phyloP scores from a whole-genome alignment of 306 rosid species.

The Delonix regia region DNA sequence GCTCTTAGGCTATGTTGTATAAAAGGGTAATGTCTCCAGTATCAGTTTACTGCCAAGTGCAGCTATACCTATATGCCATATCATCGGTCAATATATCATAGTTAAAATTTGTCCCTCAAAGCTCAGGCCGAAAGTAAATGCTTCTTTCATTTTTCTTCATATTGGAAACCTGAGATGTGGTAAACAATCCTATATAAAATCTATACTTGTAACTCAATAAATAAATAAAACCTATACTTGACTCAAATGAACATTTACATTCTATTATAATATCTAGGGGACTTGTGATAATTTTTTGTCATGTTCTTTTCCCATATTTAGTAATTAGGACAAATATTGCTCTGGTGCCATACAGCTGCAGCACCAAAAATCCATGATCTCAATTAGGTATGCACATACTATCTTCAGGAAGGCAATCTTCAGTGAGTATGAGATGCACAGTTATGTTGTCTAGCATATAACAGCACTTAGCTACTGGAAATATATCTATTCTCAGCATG shows the following conservation, averaged over 20 bases:
- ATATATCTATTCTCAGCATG: constrained; percentile 5
- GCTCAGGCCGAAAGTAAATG: neutral
- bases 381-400: neutral
- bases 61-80: constrained; percentile 1
- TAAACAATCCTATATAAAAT: neutral
- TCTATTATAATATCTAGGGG: neutral
- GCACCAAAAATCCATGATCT: constrained; percentile 9
- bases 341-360: neutral
- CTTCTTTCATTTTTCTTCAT: neutral
- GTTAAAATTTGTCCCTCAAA: constrained; percentile 3
- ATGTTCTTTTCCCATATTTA: neutral
- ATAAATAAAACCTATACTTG: neutral
- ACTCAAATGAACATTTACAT: neutral
- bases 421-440: constrained; percentile 11
- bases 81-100: neutral
- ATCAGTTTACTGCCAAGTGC: constrained; percentile 9
- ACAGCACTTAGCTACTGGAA: constrained; percentile 2
- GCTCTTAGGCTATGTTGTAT: neutral
- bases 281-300: neutral
- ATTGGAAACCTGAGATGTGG: neutral
- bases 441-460: neutral
- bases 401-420: constrained; percentile 22
- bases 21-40: neutral
- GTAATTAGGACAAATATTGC: neutral
- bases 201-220: too few relatives aligned